A percentile compares a stretch with the other conserved stretches of the same genome.
Evolutionary conservation across 148 eudicot genomes (phyloP).

Genomic region (Spergularia bocconei): DNA sequence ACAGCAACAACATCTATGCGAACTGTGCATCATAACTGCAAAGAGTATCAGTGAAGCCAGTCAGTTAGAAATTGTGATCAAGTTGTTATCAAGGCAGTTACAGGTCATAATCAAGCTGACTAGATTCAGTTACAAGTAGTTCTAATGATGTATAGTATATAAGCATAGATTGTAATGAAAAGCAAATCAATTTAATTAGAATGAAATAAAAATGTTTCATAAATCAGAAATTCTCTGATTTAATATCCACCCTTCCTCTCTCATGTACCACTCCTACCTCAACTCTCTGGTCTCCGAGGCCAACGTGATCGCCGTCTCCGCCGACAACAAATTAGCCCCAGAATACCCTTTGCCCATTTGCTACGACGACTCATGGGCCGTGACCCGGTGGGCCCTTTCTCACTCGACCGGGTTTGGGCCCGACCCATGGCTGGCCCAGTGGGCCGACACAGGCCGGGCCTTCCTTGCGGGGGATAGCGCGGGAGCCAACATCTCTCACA

Average conservation of each 20-base stretch:
- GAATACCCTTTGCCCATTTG: conserved; percentile 43
- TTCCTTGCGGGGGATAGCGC: conserved; percentile 58
- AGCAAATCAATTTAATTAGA: no score
- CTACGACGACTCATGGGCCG: conserved; percentile 45
- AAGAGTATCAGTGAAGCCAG: no score
- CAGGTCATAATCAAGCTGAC: no score
- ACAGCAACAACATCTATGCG: no score
- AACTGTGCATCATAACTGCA: no score
- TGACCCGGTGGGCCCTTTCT: conserved; percentile 33
- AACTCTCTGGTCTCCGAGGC: conserved; percentile 30
- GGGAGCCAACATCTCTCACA: conserved; percentile 43
- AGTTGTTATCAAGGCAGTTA: no score
- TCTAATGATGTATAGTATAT: no score
- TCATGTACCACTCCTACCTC: conserved; percentile 28
- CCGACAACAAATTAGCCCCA: conserved; percentile 43
- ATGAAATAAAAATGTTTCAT: no score
- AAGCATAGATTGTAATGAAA: no score
- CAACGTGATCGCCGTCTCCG: conserved; percentile 31
- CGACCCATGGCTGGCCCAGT: conserved; percentile 32
- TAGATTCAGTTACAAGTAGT: no score
- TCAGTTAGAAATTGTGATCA: no score
- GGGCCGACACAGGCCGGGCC: conserved; percentile 31
- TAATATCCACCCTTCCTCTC: conserved; percentile 30
- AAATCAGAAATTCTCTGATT: no score
- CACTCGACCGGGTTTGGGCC: conserved; percentile 23